phyloP scores from a whole-genome alignment of 2,329 filamentous ascomycete species.

The Neonectria sp. region DNA sequence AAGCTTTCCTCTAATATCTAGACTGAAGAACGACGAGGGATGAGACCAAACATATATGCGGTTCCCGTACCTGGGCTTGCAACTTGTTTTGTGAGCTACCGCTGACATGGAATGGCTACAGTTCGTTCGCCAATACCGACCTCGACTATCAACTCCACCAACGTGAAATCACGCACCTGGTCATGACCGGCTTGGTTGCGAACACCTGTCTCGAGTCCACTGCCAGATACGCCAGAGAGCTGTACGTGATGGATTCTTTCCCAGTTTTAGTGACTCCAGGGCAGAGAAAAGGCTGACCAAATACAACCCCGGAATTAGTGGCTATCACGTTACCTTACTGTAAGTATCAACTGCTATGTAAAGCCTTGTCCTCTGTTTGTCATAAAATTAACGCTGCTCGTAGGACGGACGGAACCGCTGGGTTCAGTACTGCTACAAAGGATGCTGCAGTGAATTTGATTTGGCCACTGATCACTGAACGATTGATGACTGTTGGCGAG shows the following conservation, averaged over 20 bases:
- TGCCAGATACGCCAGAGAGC: constrained; percentile 34
- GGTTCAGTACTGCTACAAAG: constrained; percentile 5
- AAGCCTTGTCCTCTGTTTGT: no score
- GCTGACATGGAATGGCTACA: not conserved
- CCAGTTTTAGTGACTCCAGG: not conserved
- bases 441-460: constrained; percentile 9
- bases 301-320: not conserved
- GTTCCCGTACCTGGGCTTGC: not conserved
- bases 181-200: constrained; percentile 34
- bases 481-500: constrained; percentile 2
- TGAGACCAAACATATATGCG: not conserved
- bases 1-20: not conserved
- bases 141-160: constrained; percentile 30
- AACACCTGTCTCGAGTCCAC: constrained; percentile 39
- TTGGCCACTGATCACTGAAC: constrained; percentile 15
- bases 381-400: not conserved
- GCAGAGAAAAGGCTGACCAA: not conserved
- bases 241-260: constrained; percentile 17
- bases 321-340: constrained; percentile 14
- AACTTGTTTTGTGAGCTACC: not conserved
- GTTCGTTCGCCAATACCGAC: constrained; percentile 34
- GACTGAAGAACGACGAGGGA: not conserved
- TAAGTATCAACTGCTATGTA: not conserved
- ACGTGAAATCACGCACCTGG: constrained; percentile 32
- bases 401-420: constrained; percentile 18